Conservation (phyloP, 768 basidiomycete species). For the Macrolepiota fuliginosa region DNA sequence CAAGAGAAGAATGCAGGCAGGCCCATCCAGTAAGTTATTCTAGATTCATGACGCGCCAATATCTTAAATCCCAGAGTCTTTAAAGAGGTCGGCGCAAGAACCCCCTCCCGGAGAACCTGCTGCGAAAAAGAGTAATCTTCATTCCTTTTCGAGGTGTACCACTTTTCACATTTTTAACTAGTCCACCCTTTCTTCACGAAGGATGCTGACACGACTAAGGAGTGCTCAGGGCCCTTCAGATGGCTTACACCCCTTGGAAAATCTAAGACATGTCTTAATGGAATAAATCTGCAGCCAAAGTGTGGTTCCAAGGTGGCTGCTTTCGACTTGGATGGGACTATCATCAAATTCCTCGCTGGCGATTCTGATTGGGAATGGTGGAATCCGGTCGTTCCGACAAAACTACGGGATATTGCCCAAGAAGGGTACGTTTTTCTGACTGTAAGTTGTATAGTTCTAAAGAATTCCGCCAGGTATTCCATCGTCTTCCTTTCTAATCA, state of each 20-base stretch:
- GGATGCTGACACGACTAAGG: conserved; percentile 1
- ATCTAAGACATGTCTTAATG: conserved; percentile 40
- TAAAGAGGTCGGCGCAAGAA: conserved; percentile 4
- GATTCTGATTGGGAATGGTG: conserved; percentile 67
- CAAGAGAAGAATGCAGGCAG: not conserved
- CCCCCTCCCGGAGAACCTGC: conserved; percentile 1
- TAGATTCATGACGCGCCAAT: not conserved
- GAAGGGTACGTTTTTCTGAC: conserved; percentile 48
- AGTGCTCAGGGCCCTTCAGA: conserved; percentile 25
- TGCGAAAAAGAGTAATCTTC: conserved; percentile 8
- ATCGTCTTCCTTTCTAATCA: conserved; percentile 87
- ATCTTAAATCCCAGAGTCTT: not conserved
- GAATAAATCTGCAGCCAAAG: conserved; percentile 37
- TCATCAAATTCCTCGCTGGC: conserved; percentile 50
- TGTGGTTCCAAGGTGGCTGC: conserved; percentile 61
- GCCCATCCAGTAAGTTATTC: not conserved
- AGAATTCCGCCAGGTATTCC: conserved; percentile 45
- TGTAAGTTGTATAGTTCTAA: not conserved
- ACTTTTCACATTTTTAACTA: conserved; percentile 11
- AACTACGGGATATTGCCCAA: conserved; percentile 55
- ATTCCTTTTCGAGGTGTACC: not conserved
- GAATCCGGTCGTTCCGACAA: conserved; percentile 57
- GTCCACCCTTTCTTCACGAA: conserved; percentile 34
- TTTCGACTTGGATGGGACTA: conserved; percentile 86
- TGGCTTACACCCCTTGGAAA: conserved; percentile 41